Conservation (phyloP, 2,329 filamentous ascomycete species). For the Pezicula carpinea region DNA sequence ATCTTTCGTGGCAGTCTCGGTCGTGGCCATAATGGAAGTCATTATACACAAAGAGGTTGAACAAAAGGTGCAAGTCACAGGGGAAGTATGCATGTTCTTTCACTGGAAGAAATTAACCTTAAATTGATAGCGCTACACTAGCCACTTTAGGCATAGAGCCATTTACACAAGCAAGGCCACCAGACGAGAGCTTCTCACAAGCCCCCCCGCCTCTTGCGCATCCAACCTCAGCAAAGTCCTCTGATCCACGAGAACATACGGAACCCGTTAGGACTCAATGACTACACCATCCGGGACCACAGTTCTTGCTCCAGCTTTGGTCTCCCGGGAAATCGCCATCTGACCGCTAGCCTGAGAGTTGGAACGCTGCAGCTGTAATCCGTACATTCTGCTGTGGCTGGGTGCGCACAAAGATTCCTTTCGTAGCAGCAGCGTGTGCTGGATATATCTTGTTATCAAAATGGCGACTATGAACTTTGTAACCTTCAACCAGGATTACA, state of each 20-base stretch:
- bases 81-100: too few relatives aligned
- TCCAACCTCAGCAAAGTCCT: neutral
- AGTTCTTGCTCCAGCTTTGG: conserved; percentile 2
- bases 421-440: neutral
- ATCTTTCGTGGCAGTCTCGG: too few relatives aligned
- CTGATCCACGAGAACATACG: neutral
- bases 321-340: neutral
- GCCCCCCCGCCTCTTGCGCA: neutral
- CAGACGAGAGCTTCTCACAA: neutral
- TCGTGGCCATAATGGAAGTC: too few relatives aligned
- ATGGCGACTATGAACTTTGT: conserved; percentile 88
- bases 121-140: neutral
- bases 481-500: conserved; percentile 99
- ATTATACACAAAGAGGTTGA: too few relatives aligned
- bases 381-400: too few relatives aligned
- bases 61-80: too few relatives aligned
- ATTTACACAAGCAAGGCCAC: neutral
- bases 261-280: neutral
- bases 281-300: neutral
- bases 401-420: neutral
- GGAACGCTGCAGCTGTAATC: neutral
- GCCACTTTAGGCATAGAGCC: neutral
- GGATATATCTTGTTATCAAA: conserved; percentile 20
- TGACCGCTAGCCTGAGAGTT: too few relatives aligned
- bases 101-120: too few relatives aligned